A percentile compares a stretch with the other conserved stretches of the same genome.
phyloP scores from a whole-genome alignment of 2,329 filamentous ascomycete genomes.

The Chaetomium sp. region DNA sequence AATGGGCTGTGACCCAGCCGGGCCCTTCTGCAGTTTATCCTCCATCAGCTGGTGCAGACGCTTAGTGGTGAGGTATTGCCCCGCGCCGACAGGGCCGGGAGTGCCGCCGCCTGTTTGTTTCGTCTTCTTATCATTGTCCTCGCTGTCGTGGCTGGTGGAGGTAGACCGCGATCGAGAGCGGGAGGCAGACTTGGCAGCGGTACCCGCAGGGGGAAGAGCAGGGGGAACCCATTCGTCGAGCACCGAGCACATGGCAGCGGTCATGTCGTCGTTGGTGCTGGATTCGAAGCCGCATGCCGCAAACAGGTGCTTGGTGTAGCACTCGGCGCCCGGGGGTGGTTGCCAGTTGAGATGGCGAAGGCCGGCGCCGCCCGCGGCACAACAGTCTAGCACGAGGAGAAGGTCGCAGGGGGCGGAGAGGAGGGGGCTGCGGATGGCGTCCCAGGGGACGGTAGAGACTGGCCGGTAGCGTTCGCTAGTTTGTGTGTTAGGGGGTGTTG shows the following conservation, averaged over 20 bases:
- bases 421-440: constrained; percentile 18
- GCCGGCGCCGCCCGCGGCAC: constrained; percentile 23
- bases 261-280: constrained; percentile 24
- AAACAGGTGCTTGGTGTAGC: constrained; percentile 25
- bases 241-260: constrained; percentile 23
- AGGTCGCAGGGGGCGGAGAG: constrained; percentile 21
- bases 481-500: background rate
- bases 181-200: too few species aligned
- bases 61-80: constrained; percentile 20
- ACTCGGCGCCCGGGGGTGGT: constrained; percentile 14
- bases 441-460: constrained; percentile 21
- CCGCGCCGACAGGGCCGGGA: background rate
- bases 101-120: background rate
- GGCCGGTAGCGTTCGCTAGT: constrained; percentile 24
- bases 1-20: constrained; percentile 23
- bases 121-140: background rate
- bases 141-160: background rate
- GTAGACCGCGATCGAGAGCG: too few species aligned
- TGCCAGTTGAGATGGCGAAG: constrained; percentile 21
- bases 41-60: constrained; percentile 25
- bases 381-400: constrained; percentile 25
- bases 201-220: background rate
- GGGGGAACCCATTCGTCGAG: constrained; percentile 15
- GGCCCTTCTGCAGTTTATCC: constrained; percentile 21
- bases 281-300: constrained; percentile 26